Base-by-base conservation (phyloP, 164 flowering plant species). In the Buxus sempervirens region DNA sequence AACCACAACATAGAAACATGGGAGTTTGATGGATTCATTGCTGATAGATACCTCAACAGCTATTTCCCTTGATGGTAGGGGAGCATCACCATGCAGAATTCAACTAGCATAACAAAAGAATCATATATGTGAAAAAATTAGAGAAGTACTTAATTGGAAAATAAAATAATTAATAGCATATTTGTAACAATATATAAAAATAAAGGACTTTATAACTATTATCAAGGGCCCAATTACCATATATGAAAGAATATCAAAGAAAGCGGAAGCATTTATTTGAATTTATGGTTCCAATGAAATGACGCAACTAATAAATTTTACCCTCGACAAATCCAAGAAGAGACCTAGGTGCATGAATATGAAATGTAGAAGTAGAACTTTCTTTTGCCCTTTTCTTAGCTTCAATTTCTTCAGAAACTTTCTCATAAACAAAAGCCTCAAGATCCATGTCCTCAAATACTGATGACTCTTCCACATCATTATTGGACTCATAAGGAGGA, bases 371-470 rank as follows among this genome's bases (percentile, higher is more conserved):
- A 67, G 84, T 59, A 70, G 78, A 72, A 67, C 76, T 74, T 73
- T 78, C 82, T 67, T 76, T 62, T n/a, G 78, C 83, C 65, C 73
- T 76, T 64, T 77, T 73, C 64, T 78, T 80, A 56, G 85, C 82
- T 81, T 86, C 88, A 78, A 79, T 73, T 72, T 82, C 86, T 72
- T 84, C 84, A 51, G 51, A 68, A 27, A 80, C 83, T 73, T 83
- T 83, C 62, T 78, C 80, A 72, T 74, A 79, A 49, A 75, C 83
- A 68, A 78, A 54, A 74, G 75, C 80, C 77, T 85, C 97, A 72
- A 90, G 69, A 61, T 89, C 89, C 88, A 86, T 85, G 74, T 83
- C 83, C 62, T 86, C 97, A 75, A 80, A 84, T 51, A 82, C 87
- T 65, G 79, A 61, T 59, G 71, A 54, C 58, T 77, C 79, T 66